Evolutionary conservation across 805 yeast species (phyloP), one percentile per base, ranked within the genome.

Genomic region (Saturnispora saitoi): DNA sequence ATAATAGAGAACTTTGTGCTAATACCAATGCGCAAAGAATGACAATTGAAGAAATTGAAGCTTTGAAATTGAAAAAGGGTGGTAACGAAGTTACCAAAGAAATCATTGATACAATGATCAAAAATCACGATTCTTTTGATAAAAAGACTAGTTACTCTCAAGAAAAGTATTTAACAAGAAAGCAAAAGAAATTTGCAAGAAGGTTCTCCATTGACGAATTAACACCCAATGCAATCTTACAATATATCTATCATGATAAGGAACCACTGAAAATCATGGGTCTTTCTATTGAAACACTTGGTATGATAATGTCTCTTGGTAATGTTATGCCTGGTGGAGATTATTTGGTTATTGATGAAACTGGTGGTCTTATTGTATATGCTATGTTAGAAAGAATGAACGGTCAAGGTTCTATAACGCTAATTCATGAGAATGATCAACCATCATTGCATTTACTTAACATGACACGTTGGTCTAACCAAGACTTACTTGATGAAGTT

Each of bases 391-490:
- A 93, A 63, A 73, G 97, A 61, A 86, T 95, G 91, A 80, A 80
- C 51, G 95, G 96, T 12, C 69, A 78, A 46, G 83, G 83, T 10
- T 61, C 71, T 3, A 78, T 93, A 40, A 72, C 87, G 3, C 73
- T 87, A 19, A 71, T 82, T 1, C 97, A 93, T 66, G 99, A 93
- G 61, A 88, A 88, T 64, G 99, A 93, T 64, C 97, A 91, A 61
- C 81, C 95, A 2, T 90, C 90, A 60, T 68, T 82, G 26, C 83
- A 83, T 51, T 77, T 86, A 0, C 66, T 91, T 49, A 76, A 78
- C 52, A 80, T 78, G 58, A 74, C 88, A 43, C 83, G 85, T 60
- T 80, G 75, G 60, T 60, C 85, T 1, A 79, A 76, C 29, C 54
- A 42, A 41, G 48, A 48, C 4, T 3, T 19, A 10, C 30, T 47